Evolutionary conservation across 2,329 filamentous ascomycete species (phyloP), one percentile per base, ranked within the genome.

Genomic region (Xylaria sp.): DNA sequence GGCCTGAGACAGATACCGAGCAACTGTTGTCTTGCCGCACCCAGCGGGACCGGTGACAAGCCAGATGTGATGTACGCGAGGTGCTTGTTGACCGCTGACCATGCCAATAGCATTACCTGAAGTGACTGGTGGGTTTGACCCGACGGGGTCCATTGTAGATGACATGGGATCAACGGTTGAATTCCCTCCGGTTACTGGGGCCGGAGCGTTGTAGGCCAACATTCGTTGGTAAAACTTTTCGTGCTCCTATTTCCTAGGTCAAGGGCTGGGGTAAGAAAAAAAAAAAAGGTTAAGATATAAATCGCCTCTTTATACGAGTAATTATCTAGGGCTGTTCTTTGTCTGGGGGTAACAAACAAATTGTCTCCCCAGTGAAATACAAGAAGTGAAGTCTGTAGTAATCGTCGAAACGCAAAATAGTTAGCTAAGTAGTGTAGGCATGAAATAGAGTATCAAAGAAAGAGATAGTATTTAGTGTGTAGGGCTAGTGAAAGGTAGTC

Each of bases 11-110:
- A 94, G 80, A 76, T 89, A 84, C 74, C 89, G 83, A 52, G 91
- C 92, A 34, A 94, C 87, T 0, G 92, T 94, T 66, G 89, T 92
- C 84, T 94, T 94, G 68, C 92, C 92, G 77, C 91, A 93, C 34
- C 92, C 92, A 52, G 92, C 92, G 61, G 92, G 92, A 34, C 92
- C 92, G 1, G 91, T 94, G 61, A 94, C 89, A 68, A 94, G 85
- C 91, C 91, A 94, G 78, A 94, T 93, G 80, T 94, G 92, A 76
- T 91, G 89, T 67, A 84, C 79, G 66, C 80, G 79, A 63, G 78
- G 75, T 31, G 70, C 67, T 37, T 72, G 39, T 52, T 76, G 73
- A 34, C 76, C 71, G 54, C 74, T 75, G 39, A 67, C 69, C 61
- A 73, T 75, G 34, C 77, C 71, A 59, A 77, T 73, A 34, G 76